These are phyloP conservation scores for Pythium aquatile DNA, from an alignment of 352 stramenopile species.

Conservation along the genomic window DNA sequence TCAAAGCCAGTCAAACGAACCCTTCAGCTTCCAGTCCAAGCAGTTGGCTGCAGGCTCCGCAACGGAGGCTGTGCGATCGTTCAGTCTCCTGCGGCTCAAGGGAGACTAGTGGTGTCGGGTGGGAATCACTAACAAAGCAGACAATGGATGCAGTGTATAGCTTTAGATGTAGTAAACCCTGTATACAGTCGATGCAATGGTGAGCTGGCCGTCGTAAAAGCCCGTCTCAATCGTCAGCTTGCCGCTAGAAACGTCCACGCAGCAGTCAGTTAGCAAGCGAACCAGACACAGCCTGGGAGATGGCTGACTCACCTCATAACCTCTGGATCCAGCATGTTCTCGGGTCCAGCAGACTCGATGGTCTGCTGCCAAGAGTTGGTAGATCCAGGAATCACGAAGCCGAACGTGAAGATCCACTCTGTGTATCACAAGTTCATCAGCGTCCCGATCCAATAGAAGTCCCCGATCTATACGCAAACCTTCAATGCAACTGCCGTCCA, in stretches of 20 bases:
- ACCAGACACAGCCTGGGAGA: not conserved
- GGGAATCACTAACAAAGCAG: not conserved
- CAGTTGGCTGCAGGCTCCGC: slow-evolving; percentile 17
- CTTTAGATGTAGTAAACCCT: slow-evolving; percentile 92
- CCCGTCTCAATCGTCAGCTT: slow-evolving; percentile 94
- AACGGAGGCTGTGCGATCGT: slow-evolving; percentile 19
- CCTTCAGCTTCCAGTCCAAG: not conserved
- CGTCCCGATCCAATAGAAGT: not conserved
- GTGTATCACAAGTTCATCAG: not conserved
- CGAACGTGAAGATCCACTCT: slow-evolving; percentile 96
- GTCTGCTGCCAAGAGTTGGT: slow-evolving; percentile 96
- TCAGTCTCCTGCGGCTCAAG: slow-evolving; percentile 13
- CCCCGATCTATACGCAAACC: slow-evolving; percentile 29
- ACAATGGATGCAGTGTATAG: not conserved
- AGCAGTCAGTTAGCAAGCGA: not conserved
- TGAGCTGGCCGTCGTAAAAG: slow-evolving; percentile 91
- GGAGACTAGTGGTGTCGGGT: not conserved
- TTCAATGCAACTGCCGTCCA: slow-evolving; percentile 90
- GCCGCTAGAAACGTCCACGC: slow-evolving; percentile 39
- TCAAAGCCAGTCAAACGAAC: not conserved
- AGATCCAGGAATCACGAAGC: slow-evolving; percentile 94
- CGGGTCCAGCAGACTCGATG: slow-evolving; percentile 86
- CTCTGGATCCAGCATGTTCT: slow-evolving; percentile 88
- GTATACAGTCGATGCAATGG: slow-evolving; percentile 91
- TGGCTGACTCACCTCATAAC: slow-evolving; percentile 59